Evolutionary conservation across 2,329 filamentous ascomycete species (phyloP), one percentile per base, ranked within the genome.

Genomic region (Tolypocladium paradoxum): DNA sequence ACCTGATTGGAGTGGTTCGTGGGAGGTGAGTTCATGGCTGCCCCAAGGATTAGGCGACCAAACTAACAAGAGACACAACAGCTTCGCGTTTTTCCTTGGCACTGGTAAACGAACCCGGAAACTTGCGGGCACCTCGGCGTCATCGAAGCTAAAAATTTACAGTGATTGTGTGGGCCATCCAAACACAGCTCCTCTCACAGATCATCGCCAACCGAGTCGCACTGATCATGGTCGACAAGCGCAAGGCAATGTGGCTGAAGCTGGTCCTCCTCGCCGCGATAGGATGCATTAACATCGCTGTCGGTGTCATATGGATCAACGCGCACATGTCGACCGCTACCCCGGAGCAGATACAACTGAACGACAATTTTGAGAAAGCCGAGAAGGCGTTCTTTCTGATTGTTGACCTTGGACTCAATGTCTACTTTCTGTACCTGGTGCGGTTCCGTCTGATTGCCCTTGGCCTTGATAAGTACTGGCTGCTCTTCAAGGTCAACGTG

Each of bases 401-500:
- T 1, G 66, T 78, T 2, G 77, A 81, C 50, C 68, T 70, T 3
- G 63, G 59, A 0, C 67, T 81, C 16, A 81, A 80, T 52, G 65
- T 67, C 55, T 76, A 74, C 58, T 81, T 81, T 58, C 61, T 80
- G 2, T 62, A 65, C 14, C 63, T 68, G 3, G 75, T 78, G 29
- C 72, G 74, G 47, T 66, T 65, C 16, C 70, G 74, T 0, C 66
- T 79, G 51, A 70, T 71, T 52, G 72, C 76, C 36, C 62, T 68
- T 52, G 76, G 76, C 3, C 63, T 79, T 8, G 67, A 68, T 5
- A 79, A 79, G 57, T 79, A 79, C 62, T 71, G 73, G 62, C 68
- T 68, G 20, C 65, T 79, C 2, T 71, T 77, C 46, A 68, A 67
- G 31, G 76, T 77, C 61, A 79, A 78, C 49, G 68, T 70, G 40